Conservation (phyloP, 208 protist genomes). For the Trypanosoma lewisi region DNA sequence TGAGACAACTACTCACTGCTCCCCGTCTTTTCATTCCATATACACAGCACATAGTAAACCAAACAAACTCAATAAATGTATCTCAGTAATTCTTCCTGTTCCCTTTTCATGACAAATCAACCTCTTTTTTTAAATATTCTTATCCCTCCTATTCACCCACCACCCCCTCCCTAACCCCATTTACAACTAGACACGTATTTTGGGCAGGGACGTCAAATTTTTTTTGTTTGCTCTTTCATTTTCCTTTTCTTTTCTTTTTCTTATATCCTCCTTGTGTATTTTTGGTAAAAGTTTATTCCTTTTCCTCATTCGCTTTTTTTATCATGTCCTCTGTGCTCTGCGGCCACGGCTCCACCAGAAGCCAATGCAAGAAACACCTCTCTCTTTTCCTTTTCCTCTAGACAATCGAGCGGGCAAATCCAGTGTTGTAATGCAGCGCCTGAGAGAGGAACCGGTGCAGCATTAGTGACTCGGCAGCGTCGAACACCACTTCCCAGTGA, state of each 20-base stretch:
- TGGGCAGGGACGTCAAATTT: neutral
- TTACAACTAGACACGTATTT: too few species aligned
- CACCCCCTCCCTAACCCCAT: too few species aligned
- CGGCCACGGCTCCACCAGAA: neutral
- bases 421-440: constrained; percentile 79
- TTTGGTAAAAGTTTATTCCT: constrained; percentile 5
- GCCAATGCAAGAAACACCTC: neutral
- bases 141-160: too few species aligned
- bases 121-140: too few species aligned
- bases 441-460: constrained; percentile 83
- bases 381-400: constrained; percentile 15
- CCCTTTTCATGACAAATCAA: too few species aligned
- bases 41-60: too few species aligned
- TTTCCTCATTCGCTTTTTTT: constrained; percentile 13
- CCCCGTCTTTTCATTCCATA: too few species aligned
- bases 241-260: constrained; percentile 14
- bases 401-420: constrained; percentile 42
- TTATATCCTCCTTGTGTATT: constrained; percentile 6
- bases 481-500: constrained; percentile 68
- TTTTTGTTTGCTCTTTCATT: constrained; percentile 5
- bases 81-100: too few species aligned
- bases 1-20: too few species aligned
- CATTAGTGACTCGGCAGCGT: constrained; percentile 81
- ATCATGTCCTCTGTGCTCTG: neutral
- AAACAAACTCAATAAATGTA: too few species aligned